Evolutionary conservation across 2,329 filamentous ascomycete species (phyloP).

Genomic region (Talaromyces atroroseus): DNA sequence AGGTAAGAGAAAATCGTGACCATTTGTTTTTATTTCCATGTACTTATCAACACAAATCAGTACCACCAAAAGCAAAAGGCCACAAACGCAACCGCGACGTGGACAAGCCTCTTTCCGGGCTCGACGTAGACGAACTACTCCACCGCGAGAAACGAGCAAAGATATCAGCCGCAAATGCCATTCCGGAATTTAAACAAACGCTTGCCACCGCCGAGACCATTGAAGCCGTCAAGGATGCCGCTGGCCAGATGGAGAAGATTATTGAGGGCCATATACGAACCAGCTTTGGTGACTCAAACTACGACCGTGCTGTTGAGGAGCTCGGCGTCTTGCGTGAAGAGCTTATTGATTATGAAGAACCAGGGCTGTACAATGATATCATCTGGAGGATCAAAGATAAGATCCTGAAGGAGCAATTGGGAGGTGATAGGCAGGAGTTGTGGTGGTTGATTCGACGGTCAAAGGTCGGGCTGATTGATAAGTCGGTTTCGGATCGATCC

Average conservation of each 20-base stretch:
- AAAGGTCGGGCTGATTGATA: slow-evolving; percentile 68
- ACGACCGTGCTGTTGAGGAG: slow-evolving; percentile 68
- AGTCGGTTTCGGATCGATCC: slow-evolving; percentile 57
- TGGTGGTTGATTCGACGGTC: slow-evolving; percentile 68
- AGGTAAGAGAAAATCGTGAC: slow-evolving; percentile 40
- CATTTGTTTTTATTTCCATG: not conserved
- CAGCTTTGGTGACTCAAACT: slow-evolving; percentile 70
- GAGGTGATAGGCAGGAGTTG: slow-evolving; percentile 73
- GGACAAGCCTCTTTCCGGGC: slow-evolving; percentile 79
- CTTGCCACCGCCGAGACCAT: slow-evolving; percentile 58
- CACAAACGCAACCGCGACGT: slow-evolving; percentile 62
- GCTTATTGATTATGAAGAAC: slow-evolving; percentile 68
- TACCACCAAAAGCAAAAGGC: slow-evolving; percentile 73
- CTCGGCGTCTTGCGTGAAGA: slow-evolving; percentile 73
- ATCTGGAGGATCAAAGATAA: slow-evolving; percentile 65
- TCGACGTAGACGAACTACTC: slow-evolving; percentile 81
- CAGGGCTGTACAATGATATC: slow-evolving; percentile 70
- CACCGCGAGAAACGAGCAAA: slow-evolving; percentile 48
- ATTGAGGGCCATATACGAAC: slow-evolving; percentile 63
- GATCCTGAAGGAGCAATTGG: slow-evolving; percentile 62
- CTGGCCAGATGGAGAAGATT: slow-evolving; percentile 68
- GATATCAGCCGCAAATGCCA: slow-evolving; percentile 66
- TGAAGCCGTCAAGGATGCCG: slow-evolving; percentile 59
- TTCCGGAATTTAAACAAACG: slow-evolving; percentile 85
- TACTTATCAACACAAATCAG: slow-evolving; percentile 41